A percentile compares a stretch with the other conserved stretches of the same genome.
Conservation (phyloP, 345 rosid species). For the Orychophragmus violaceus region DNA sequence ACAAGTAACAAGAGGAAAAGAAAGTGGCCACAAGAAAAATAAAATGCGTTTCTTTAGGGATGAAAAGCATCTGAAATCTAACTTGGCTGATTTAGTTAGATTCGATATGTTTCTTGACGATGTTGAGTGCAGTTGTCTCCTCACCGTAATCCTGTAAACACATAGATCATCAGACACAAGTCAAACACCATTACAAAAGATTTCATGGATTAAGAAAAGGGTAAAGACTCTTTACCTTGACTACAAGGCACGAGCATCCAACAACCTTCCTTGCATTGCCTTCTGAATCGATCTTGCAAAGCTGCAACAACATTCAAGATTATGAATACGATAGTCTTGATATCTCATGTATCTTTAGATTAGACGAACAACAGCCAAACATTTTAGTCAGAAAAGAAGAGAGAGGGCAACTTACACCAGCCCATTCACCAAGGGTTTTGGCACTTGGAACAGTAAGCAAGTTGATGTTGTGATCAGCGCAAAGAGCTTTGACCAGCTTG, state of each 20-base stretch:
- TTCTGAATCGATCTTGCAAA: slow-evolving; percentile 81
- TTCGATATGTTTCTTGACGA: slow-evolving; percentile 23
- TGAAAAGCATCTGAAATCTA: slow-evolving; percentile 2
- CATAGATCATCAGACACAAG: neutral
- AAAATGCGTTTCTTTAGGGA: neutral
- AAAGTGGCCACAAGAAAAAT: neutral
- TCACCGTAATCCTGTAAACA: slow-evolving; percentile 28
- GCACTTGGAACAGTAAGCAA: slow-evolving; percentile 70
- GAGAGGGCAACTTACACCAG: slow-evolving; percentile 66
- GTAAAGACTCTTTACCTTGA: slow-evolving; percentile 45
- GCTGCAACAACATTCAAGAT: slow-evolving; percentile 36
- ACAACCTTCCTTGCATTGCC: slow-evolving; percentile 85
- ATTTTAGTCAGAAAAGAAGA: too few species aligned
- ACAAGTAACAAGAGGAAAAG: neutral
- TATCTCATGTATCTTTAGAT: too few species aligned
- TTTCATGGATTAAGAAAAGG: too few species aligned
- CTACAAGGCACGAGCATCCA: slow-evolving; percentile 76
- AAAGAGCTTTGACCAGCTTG: slow-evolving; percentile 72
- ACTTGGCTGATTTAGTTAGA: slow-evolving; percentile 8
- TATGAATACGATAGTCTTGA: neutral
- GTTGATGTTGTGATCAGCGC: slow-evolving; percentile 61
- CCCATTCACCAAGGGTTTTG: slow-evolving; percentile 92
- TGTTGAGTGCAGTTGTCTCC: slow-evolving; percentile 31
- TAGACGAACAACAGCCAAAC: too few species aligned
- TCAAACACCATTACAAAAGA: neutral